Base-by-base conservation (phyloP, 2,329 filamentous ascomycete genomes). In the Bipolaris gigantea region DNA sequence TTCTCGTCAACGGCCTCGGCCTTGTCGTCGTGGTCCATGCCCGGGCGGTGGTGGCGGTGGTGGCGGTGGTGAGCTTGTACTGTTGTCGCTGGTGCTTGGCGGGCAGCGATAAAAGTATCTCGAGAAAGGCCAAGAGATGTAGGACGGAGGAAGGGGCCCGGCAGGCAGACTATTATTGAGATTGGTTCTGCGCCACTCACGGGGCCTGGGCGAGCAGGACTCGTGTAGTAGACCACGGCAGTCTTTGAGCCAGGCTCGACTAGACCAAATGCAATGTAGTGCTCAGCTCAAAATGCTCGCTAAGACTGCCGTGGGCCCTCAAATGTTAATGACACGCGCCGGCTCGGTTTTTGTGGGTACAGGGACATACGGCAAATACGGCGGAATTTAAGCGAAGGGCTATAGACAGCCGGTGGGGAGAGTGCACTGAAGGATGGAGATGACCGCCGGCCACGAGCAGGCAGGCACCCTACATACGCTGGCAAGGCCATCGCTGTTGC, bases 1-100 rank as follows among this genome's bases (percentile, higher is more conserved):
- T 69, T 71, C 56, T 73, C 66, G 18, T 64, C 60, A 10, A 62
- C 55, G 40, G 55, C 58, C 45, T 54, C 50, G 18, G 51, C 36
- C 43, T 54, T 52, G 40, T 54, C 51, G 42, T 51, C 57, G 50
- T 58, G 54, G 6, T 60, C 59, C 59, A 56, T 54, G 57, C 44
- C 60, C 54, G 19, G 48, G 48, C 33, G 19, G 23, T 48, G 25
- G 25, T 40, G 15, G 23, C 46, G 32, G 30, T 48, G 32, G 34
- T 40, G 15, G 23, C 46, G 32, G 30, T 48, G 32, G 34, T 38
- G 51, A 51, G 52, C 57, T 50, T 55, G 35, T 47, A 52, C 50
- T 60, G 51, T 48, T 44, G 56, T 40, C 46, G 42, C 42, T 41
- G 42, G 30, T 44, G 27, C 34, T 42, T 55, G 25, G 38, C 19